These are phyloP conservation scores for Massarina eburnea DNA, from an alignment of 2,329 filamentous ascomycete species.

Conservation along the genomic window DNA sequence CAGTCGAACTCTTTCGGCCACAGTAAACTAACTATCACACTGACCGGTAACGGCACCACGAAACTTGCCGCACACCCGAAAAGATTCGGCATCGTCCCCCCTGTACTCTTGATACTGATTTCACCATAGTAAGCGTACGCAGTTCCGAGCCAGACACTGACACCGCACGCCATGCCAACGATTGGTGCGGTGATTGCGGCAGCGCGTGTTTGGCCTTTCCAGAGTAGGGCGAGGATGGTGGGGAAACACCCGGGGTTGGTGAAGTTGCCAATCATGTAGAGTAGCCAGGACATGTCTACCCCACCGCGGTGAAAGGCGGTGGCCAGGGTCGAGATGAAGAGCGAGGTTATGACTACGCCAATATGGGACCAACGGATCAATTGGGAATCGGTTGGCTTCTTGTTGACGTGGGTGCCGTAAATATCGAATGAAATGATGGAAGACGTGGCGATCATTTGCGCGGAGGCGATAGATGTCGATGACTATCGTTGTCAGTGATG, in stretches of 20 bases:
- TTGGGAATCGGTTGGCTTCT: conserved; percentile 49
- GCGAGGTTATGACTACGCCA: conserved; percentile 55
- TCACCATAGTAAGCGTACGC: conserved; percentile 51
- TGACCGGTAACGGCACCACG: conserved; percentile 48
- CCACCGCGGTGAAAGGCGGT: conserved; percentile 58
- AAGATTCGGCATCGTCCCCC: conserved; percentile 53
- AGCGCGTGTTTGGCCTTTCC: conserved; percentile 52
- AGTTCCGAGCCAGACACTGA: conserved; percentile 56
- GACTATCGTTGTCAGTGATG: no score
- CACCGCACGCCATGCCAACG: conserved; percentile 53
- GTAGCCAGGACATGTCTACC: conserved; percentile 56
- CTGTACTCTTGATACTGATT: conserved; percentile 53
- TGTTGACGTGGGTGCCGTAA: conserved; percentile 56
- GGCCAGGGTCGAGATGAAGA: conserved; percentile 55
- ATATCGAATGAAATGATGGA: conserved; percentile 59
- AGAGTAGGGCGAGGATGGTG: conserved; percentile 56
- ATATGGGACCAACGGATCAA: conserved; percentile 57
- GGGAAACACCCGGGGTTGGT: conserved; percentile 59
- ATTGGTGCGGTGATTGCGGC: conserved; percentile 56
- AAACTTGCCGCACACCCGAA: conserved; percentile 56
- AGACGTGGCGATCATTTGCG: conserved; percentile 57
- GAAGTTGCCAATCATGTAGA: conserved; percentile 58
- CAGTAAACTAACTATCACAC: conserved; percentile 50
- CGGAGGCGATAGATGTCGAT: conserved; percentile 53
- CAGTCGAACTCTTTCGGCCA: conserved; percentile 49